Evolutionary conservation across 345 rosid species (phyloP).

Genomic region (Carallia brachiata): DNA sequence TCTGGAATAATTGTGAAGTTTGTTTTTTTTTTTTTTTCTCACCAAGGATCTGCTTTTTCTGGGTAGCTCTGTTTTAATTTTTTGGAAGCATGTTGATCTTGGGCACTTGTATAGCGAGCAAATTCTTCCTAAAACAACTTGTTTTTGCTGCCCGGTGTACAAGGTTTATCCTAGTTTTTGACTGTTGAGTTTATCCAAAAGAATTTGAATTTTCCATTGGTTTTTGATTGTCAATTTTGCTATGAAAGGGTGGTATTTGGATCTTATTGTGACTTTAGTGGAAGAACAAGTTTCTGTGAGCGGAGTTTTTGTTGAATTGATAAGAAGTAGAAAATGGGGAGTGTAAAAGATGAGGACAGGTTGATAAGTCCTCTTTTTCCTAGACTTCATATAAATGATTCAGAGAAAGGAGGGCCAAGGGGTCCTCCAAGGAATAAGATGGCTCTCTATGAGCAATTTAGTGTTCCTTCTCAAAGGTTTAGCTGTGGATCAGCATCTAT

Average conservation of each 20-base stretch:
- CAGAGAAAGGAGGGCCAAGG: constrained; percentile 62
- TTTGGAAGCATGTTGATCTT: neutral
- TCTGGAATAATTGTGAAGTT: neutral
- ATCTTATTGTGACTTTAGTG: constrained; percentile 15
- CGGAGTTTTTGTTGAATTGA: constrained; percentile 18
- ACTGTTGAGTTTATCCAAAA: neutral
- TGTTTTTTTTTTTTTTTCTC: neutral
- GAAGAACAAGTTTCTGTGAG: constrained; percentile 8
- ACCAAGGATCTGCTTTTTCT: neutral
- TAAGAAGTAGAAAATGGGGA: constrained; percentile 29
- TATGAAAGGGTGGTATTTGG: constrained; percentile 20
- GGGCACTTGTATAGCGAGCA: neutral
- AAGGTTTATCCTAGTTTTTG: neutral
- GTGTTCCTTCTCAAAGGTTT: constrained; percentile 54
- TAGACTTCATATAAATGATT: constrained; percentile 64
- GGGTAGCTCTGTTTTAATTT: neutral
- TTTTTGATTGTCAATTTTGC: neutral
- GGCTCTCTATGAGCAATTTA: constrained; percentile 71
- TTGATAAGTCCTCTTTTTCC: constrained; percentile 58
- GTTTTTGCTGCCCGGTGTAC: neutral
- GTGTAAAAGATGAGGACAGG: constrained; percentile 46
- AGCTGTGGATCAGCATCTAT: constrained; percentile 30
- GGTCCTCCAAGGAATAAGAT: constrained; percentile 79
- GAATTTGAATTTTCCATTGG: neutral
- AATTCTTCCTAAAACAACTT: neutral